phyloP scores from a whole-genome alignment of 2,329 filamentous ascomycete species.

The Cryphonectria radicalis region DNA sequence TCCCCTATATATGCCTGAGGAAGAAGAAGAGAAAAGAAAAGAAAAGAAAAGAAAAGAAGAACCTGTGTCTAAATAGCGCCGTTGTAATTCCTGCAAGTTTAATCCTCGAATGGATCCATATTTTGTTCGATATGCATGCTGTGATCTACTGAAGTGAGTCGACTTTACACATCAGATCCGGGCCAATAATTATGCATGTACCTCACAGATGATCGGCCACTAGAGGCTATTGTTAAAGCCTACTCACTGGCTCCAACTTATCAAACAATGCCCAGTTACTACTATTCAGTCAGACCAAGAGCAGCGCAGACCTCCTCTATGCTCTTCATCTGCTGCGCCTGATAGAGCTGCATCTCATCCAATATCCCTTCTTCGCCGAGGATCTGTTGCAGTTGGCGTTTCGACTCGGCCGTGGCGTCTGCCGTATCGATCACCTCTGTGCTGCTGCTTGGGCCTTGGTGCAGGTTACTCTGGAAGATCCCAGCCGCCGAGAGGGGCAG shows the following conservation, averaged over 20 bases:
- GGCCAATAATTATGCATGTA: too few species aligned
- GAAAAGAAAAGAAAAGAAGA: too few species aligned
- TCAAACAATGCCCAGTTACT: not conserved
- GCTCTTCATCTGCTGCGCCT: conserved; percentile 15
- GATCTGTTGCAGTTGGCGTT: conserved; percentile 10
- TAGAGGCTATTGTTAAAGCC: not conserved
- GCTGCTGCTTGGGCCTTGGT: conserved; percentile 11
- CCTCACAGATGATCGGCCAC: too few species aligned
- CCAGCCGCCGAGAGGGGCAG: conserved; percentile 57
- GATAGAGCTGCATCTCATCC: conserved; percentile 19
- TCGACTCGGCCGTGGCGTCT: conserved; percentile 7
- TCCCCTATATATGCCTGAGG: too few species aligned
- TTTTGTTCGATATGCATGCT: too few species aligned
- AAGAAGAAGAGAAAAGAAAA: too few species aligned
- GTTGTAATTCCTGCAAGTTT: too few species aligned
- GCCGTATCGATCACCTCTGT: not conserved
- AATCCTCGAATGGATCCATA: too few species aligned
- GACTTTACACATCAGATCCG: too few species aligned
- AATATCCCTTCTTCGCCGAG: conserved; percentile 18
- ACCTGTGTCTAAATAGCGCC: too few species aligned
- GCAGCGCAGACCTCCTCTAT: conserved; percentile 4
- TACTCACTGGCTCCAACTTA: not conserved
- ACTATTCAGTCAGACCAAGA: not conserved
- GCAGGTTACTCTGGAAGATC: conserved; percentile 39
- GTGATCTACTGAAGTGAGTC: too few species aligned